Percentiles rank a stretch among this genome's conserved stretches.
These are phyloP conservation scores for Phoenix dactylifera DNA, from an alignment of 176 grass and related monocot genomes.

Conservation along the genomic window DNA sequence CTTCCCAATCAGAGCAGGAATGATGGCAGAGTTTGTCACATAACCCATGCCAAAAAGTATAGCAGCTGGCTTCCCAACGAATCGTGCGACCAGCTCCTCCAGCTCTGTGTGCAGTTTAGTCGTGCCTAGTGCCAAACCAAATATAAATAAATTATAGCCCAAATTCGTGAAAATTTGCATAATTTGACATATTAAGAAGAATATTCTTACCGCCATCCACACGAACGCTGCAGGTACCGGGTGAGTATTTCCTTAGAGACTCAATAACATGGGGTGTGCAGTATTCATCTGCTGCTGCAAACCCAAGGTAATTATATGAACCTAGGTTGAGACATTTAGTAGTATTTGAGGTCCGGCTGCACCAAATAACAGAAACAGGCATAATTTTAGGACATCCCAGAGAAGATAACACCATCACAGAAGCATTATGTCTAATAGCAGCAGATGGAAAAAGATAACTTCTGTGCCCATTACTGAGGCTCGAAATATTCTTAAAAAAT, in stretches of 20 bases:
- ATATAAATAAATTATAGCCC: constrained; percentile 1
- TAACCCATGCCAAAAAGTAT: constrained; percentile 96
- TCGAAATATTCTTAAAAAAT: no score
- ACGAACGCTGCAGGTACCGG: constrained; percentile 70
- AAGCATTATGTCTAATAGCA: no score
- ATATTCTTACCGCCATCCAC: constrained; percentile 61
- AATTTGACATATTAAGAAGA: background rate
- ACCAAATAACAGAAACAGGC: constrained; percentile 19
- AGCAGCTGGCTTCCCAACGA: constrained; percentile 76
- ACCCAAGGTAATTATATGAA: constrained; percentile 96
- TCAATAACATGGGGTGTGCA: constrained; percentile 86
- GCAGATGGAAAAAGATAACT: no score
- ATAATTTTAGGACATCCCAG: constrained; percentile 1
- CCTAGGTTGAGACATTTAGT: constrained; percentile 84
- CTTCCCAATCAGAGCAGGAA: constrained; percentile 75
- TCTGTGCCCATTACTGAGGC: no score
- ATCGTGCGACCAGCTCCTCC: constrained; percentile 67
- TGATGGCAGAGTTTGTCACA: constrained; percentile 81
- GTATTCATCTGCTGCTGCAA: constrained; percentile 83
- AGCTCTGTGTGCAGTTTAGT: constrained; percentile 77
- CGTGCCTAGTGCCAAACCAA: constrained; percentile 32
- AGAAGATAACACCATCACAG: background rate
- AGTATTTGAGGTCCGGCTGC: constrained; percentile 58
- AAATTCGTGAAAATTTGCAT: background rate
- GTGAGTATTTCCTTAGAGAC: constrained; percentile 78